Base-by-base conservation (phyloP, 345 rosid species). In the Acer saccharum region DNA sequence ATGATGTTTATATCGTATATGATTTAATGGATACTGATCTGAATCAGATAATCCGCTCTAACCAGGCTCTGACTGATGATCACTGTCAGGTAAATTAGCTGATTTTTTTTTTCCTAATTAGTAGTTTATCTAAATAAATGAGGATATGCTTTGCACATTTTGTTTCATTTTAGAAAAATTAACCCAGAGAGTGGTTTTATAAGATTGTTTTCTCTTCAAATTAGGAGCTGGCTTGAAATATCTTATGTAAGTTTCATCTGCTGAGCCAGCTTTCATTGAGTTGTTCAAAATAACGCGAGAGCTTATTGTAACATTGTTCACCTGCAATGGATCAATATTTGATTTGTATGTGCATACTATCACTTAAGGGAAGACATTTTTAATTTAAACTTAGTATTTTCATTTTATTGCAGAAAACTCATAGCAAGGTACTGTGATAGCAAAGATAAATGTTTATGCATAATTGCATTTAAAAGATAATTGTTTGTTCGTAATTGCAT, bases 21-120 rank as follows among this genome's bases (percentile, higher is more conserved):
- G 98, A 96, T 68, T 81, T 94, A 76, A 88, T 96, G 99, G 99
- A 94, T 73, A 94, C 99, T 9, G 98, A 96, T 86, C 88, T 96
- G 68, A 89, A 94, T 74, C 98, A 91, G 75, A 94, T 96, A 68
- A 92, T 96, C 58, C 90, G 89, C 75, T 91, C 99, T 27, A 89
- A 39, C 79, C 99, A 96, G 84, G 76, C 78, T 77, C 81, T 96
- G 75, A 91, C 95, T 1, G 93, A 94, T 68, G 97, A 96, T 72
- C 99, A 96, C 77, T 94, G 91, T 83, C 99, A 92, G 89, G 99
- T 93, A 20, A 57, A 73, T 78, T 52, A 43, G 54, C 23, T 72
- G 71, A 44, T 5, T 23, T 44, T 65, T 57, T 12, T 58, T 9
- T 57, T n/a, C 25, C n/a, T n/a, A 41, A 6, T 32, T 76, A 73